phyloP scores from a whole-genome alignment of 139 green algal genomes.

The Gonium pectorale region DNA sequence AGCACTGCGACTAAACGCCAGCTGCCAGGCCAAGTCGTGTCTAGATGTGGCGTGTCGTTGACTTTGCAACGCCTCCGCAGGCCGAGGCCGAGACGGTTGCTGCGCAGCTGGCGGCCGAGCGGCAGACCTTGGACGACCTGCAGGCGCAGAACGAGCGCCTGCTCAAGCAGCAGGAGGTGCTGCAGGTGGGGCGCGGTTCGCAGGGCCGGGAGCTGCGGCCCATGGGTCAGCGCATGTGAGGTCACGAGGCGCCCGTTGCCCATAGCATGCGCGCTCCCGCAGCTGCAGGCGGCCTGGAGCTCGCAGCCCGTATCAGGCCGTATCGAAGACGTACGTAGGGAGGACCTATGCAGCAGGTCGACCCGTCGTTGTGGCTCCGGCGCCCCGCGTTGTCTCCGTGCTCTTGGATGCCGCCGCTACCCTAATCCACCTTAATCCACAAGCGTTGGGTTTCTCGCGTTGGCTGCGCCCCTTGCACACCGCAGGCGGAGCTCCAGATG shows the following conservation, averaged over 20 bases:
- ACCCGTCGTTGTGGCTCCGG: no score
- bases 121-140: constrained; percentile 8
- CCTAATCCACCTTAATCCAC: neutral
- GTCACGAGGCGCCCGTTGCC: no score
- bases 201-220: neutral
- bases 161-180: constrained; percentile 62
- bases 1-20: no score
- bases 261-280: no score
- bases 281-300: no score
- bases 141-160: constrained; percentile 58
- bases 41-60: neutral
- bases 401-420: neutral
- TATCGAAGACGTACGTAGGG: no score
- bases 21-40: no score
- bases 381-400: no score
- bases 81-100: neutral
- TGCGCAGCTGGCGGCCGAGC: constrained; percentile 5
- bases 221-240: neutral
- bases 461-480: neutral
- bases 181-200: constrained; percentile 17
- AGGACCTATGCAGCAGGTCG: no score
- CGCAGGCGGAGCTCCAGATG: constrained; percentile 63
- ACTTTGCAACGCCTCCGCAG: neutral
- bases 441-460: neutral
- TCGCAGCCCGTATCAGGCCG: no score